Conservation (phyloP, 371 early-diverging fungal species). For the Zancudomyces culisetae region DNA sequence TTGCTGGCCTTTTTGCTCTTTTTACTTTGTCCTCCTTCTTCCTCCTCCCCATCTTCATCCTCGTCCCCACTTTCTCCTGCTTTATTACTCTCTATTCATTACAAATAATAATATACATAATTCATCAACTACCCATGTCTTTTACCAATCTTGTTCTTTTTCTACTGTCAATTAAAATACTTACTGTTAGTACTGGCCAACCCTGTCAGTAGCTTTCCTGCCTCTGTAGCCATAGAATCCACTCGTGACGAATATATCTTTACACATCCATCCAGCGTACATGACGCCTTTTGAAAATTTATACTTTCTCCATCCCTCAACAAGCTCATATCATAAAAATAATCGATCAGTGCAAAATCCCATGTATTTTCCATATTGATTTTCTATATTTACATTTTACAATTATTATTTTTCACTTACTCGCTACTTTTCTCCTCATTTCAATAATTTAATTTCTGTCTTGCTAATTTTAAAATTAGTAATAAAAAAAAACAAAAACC, state of each 20-base stretch:
- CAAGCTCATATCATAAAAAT: slow-evolving; percentile 90
- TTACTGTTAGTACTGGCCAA: slow-evolving; percentile 37
- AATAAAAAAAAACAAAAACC: too few species aligned
- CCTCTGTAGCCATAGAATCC: slow-evolving; percentile 93
- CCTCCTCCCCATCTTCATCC: slow-evolving; percentile 29
- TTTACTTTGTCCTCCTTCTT: slow-evolving; percentile 23
- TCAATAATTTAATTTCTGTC: too few species aligned
- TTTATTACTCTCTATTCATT: slow-evolving; percentile 1
- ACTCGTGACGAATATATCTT: slow-evolving; percentile 98
- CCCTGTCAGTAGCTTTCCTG: slow-evolving; percentile 78
- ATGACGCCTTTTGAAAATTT: slow-evolving; percentile 99
- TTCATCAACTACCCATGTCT: too few species aligned
- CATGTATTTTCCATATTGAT: slow-evolving; percentile 94
- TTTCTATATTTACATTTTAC: slow-evolving; percentile 56
- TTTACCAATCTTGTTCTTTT: too few species aligned
- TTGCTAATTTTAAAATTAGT: too few species aligned
- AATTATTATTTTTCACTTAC: too few species aligned
- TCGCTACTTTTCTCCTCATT: too few species aligned
- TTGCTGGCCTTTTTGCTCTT: slow-evolving; percentile 20
- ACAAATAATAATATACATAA: too few species aligned
- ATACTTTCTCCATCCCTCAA: slow-evolving; percentile 88
- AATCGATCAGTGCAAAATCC: slow-evolving; percentile 96
- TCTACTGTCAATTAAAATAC: too few species aligned
- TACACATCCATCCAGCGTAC: slow-evolving; percentile 96
- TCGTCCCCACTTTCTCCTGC: slow-evolving; percentile 23